Conservation (phyloP, 257 asterid species). For the Solanum lignicaule region DNA sequence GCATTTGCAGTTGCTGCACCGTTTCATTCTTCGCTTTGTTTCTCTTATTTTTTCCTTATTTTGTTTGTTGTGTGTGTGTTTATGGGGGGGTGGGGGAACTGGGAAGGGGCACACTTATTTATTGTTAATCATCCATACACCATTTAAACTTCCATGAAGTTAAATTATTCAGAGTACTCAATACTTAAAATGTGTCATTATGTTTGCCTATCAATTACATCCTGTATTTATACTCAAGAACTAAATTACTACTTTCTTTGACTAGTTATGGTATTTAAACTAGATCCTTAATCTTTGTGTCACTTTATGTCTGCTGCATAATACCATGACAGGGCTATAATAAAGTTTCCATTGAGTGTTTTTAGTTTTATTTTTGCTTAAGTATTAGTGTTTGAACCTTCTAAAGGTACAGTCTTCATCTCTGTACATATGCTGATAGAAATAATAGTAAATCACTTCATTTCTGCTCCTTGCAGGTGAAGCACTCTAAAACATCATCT, state of each 20-base stretch:
- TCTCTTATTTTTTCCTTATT: neutral
- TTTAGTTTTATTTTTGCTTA: neutral
- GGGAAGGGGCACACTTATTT: neutral
- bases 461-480: conserved; percentile 36
- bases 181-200: neutral
- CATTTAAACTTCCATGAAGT: neutral
- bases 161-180: neutral
- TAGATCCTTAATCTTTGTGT: neutral
- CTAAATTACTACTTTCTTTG: neutral
- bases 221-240: neutral
- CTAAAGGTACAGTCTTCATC: neutral
- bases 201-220: neutral
- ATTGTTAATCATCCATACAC: neutral
- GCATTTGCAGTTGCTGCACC: neutral
- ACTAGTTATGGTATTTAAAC: neutral
- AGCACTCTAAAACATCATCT: conserved; percentile 56
- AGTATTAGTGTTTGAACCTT: neutral
- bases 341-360: neutral
- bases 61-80: conserved; percentile 22
- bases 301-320: neutral
- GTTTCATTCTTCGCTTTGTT: neutral
- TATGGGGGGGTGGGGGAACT: neutral
- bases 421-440: neutral
- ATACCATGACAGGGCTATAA: neutral
- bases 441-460: neutral